phyloP scores from a whole-genome alignment of 345 rosid species.

The Cardamine resedifolia region DNA sequence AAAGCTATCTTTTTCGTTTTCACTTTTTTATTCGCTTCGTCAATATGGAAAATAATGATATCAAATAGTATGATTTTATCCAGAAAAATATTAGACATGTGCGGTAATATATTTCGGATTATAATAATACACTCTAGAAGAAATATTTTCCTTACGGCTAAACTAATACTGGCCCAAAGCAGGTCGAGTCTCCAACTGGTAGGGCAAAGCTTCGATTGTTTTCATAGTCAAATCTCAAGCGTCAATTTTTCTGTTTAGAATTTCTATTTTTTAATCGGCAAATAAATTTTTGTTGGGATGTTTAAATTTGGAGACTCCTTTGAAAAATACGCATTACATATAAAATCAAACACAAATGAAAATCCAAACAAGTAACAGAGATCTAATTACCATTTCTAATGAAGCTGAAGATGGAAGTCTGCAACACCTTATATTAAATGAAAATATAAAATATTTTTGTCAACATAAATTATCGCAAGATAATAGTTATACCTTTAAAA shows the following conservation, averaged over 20 bases:
- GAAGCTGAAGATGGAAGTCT: background rate
- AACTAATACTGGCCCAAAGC: conserved; percentile 10
- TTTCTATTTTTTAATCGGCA: background rate
- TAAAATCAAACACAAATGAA: background rate
- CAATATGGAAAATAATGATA: conserved; percentile 10
- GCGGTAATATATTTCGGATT: background rate
- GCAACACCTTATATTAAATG: background rate
- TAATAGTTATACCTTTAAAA: background rate
- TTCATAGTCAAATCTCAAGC: background rate
- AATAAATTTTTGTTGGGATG: background rate
- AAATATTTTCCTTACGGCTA: background rate
- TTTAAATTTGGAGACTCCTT: background rate
- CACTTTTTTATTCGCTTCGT: conserved; percentile 15
- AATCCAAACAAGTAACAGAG: background rate
- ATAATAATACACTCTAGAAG: conserved; percentile 10
- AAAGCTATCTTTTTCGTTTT: conserved; percentile 11
- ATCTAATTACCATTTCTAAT: background rate
- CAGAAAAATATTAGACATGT: background rate
- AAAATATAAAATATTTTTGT: background rate
- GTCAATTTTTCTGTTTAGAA: background rate
- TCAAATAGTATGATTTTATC: conserved; percentile 22
- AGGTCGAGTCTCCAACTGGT: background rate
- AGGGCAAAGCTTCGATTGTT: background rate
- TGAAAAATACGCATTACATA: background rate
- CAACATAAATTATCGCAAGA: background rate